Evolutionary conservation across 805 yeast genomes (phyloP), one percentile per base, ranked within the genome.

Genomic region (Candida maris): DNA sequence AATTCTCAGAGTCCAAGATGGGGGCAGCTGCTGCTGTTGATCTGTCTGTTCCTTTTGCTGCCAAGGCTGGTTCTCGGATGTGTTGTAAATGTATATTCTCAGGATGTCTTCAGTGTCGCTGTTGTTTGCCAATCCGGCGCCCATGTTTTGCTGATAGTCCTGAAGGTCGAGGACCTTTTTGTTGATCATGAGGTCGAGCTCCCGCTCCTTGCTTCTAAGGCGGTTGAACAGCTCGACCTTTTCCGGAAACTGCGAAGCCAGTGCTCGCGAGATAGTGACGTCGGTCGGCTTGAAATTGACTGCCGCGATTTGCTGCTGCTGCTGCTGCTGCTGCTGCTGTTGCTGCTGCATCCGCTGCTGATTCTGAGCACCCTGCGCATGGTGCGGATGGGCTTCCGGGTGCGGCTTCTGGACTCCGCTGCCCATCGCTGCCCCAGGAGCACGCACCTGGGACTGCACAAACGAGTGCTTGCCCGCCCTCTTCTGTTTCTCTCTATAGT

Each of bases 11-110:
- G 93, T 83, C 97, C 97, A 91, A 1, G 75, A 57, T 3, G 85
- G 73, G 3, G 49, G 55, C 22, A 24, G 39, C 13, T 30, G 43
- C 30, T 39, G 52, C 30, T 39, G 56, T 34, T 37, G 46, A 20
- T 35, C 41, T 14, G 40, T 37, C 6, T 34, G 30, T 13, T 40
- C 46, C 14, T 41, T 42, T 14, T 34, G 44, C 56, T 84, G 91
- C 97, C 97, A 93, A 29, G 91, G 85, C 63, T 91, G 97, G 57
- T 85, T 85, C 43, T 81, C 85, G 20, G 83, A 68, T 4, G 86
- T 81, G 56, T 85, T 87, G 52, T 89, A 87, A 14, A 93, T 69
- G 54, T 80, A 91, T 13, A 93, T 74, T 38, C 97, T 75, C 49
- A 93, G 69, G 10, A 72, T 69, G 35, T 83, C 81, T 24, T 77